A percentile compares a stretch with the other conserved stretches of the same genome.
Evolutionary conservation across 1,284 basidiomycete species (phyloP).

Genomic region (Filobasidium uniguttulatum): DNA sequence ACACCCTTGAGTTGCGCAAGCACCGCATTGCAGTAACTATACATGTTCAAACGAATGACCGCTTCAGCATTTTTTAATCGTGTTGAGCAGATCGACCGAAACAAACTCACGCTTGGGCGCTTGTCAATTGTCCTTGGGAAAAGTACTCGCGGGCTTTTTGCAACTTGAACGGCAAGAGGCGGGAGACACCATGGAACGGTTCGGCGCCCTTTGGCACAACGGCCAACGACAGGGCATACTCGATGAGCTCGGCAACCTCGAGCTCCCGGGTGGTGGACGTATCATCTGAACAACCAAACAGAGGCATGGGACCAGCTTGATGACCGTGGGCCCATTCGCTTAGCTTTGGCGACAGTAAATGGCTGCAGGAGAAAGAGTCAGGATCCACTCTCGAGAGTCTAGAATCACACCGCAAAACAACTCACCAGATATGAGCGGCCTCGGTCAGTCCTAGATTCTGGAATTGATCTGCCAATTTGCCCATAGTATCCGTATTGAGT

Average conservation of each 20-base stretch:
- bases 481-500: constrained; percentile 54
- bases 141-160: constrained; percentile 63
- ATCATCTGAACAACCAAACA: constrained; percentile 42
- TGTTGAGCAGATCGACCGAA: background rate
- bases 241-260: constrained; percentile 75
- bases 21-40: constrained; percentile 88
- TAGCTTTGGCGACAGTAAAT: constrained; percentile 58
- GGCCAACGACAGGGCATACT: constrained; percentile 74
- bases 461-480: constrained; percentile 75
- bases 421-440: constrained; percentile 81
- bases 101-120: constrained; percentile 51
- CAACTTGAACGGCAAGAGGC: constrained; percentile 79
- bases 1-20: constrained; percentile 46
- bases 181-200: constrained; percentile 59
- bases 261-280: constrained; percentile 25
- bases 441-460: constrained; percentile 57
- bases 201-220: constrained; percentile 71
- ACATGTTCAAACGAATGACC: background rate
- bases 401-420: constrained; percentile 16
- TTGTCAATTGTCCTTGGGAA: constrained; percentile 60
- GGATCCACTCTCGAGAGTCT: constrained; percentile 7
- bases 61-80: no score
- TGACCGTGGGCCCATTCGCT: constrained; percentile 6
- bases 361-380: constrained; percentile 42
- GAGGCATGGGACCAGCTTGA: constrained; percentile 40